Percentiles rank a stretch among this genome's conserved stretches.
These are phyloP conservation scores for Lepidopterella palustris DNA, from an alignment of 495 filamentous ascomycete genomes.

Conservation along the genomic window DNA sequence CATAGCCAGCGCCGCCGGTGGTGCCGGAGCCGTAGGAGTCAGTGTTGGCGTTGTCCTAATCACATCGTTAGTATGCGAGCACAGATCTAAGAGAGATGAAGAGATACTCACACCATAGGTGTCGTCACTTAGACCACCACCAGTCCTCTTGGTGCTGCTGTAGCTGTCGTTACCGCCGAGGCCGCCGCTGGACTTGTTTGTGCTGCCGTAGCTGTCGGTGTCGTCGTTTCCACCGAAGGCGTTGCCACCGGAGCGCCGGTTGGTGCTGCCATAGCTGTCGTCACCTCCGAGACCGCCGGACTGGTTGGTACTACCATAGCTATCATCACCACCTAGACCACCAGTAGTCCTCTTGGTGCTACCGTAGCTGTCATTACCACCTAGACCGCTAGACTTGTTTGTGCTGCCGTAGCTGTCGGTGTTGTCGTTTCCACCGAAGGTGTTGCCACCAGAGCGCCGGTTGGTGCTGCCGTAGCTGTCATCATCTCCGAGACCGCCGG, in stretches of 20 bases:
- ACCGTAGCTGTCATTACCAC: slow-evolving; percentile 12
- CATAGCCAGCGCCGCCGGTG: slow-evolving; percentile 26
- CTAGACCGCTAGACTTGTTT: slow-evolving; percentile 21
- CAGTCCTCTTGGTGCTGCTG: slow-evolving; percentile 4
- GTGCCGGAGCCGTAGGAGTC: slow-evolving; percentile 22
- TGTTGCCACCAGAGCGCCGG: not conserved
- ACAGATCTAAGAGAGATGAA: no score
- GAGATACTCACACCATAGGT: not conserved
- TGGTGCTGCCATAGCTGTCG: not conserved
- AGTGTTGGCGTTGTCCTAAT: slow-evolving; percentile 4
- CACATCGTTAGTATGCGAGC: no score
- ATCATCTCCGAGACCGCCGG: not conserved
- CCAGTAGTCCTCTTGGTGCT: not conserved
- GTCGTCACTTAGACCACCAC: no score
- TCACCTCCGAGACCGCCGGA: not conserved
- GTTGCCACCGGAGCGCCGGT: not conserved
- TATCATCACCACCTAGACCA: no score
- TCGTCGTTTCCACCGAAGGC: not conserved
- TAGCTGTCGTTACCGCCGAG: slow-evolving; percentile 14
- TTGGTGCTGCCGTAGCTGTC: not conserved
- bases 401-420: not conserved
- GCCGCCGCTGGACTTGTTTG: slow-evolving; percentile 20
- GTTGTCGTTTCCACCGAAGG: not conserved
- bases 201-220: not conserved
- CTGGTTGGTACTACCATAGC: not conserved